Base-by-base conservation (phyloP, 306 rosid species). In the Carpinus viminea region DNA sequence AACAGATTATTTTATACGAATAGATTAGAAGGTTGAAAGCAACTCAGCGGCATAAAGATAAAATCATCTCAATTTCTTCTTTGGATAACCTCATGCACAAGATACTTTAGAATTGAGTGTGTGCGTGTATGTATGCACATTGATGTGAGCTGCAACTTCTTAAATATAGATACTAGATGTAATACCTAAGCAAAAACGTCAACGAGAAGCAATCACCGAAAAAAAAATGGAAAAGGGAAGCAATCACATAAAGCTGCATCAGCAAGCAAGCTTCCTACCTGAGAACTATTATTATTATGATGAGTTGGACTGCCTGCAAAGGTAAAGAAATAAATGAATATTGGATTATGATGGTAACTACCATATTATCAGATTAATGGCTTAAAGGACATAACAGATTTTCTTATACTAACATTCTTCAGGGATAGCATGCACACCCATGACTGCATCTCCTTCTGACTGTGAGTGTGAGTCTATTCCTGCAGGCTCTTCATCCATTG, bases 331-430 rank as follows among this genome's bases (percentile, higher is more conserved):
- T 59, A 43, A 24, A 81, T 60, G n/a, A 47, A 41, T 21, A 52
- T 20, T 65, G 57, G 59, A 57, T 73, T 57, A 78, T 77, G 51
- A 66, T 3, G 41, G 51, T 66, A 51, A n/a, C 68, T 6, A 7
- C 7, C 34, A 24, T 57, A 50, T 31, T 70, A 12, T 50, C 66
- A 52, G 56, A 54, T 51, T n/a, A 73, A 59, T 61, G 0, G 20
- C 47, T n/a, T 31, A 17, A 48, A 78, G 20, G 54, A 69, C 76
- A 79, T 56, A 50, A 59, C 77, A 64, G 48, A 62, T 79, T 74
- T 13, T 48, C 68, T 77, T 78, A 34, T 68, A 88, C 96, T 89
- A 74, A 94, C 98, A 88, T 86, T 92, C 96, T 86, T 92, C 98
- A 4, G 95, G 91, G 61, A 84, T 83, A 47, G 90, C 83, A 70